These are phyloP conservation scores for Phlyctochytrium bullatum DNA, from an alignment of 192 early-diverging fungal genomes.

Conservation along the genomic window DNA sequence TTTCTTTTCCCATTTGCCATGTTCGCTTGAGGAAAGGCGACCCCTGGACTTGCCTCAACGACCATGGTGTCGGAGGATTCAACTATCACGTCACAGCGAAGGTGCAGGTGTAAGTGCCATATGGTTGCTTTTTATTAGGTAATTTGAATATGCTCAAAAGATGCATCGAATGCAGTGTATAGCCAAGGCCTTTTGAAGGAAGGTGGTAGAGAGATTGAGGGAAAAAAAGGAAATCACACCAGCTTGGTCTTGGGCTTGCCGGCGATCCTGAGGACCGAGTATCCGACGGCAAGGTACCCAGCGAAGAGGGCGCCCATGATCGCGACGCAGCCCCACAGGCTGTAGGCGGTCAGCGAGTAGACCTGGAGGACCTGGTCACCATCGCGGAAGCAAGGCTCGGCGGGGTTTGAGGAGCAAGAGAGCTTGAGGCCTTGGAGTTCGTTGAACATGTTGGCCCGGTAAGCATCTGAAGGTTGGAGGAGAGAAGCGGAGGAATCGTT, in stretches of 20 bases:
- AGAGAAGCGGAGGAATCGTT: neutral
- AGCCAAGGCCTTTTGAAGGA: no score
- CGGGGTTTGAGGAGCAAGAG: neutral
- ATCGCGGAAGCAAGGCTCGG: neutral
- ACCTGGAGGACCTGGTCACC: neutral
- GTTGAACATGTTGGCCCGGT: conserved; percentile 3
- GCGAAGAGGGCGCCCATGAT: neutral
- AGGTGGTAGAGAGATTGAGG: no score
- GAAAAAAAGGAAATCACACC: neutral
- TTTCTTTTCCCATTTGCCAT: no score
- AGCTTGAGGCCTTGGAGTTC: neutral
- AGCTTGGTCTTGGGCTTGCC: conserved; percentile 5
- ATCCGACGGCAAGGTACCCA: neutral
- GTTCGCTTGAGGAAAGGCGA: no score
- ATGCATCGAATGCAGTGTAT: no score
- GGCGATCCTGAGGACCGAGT: neutral
- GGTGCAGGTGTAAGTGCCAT: no score
- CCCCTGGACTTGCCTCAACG: no score
- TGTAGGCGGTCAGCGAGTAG: neutral
- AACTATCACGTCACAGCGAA: no score
- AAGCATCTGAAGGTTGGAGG: no score
- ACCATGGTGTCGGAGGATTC: no score
- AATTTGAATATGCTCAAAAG: no score
- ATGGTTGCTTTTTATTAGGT: no score
- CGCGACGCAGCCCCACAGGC: neutral